Base-by-base conservation (phyloP, 441 rosid species). In the Codiaeum variegatum region DNA sequence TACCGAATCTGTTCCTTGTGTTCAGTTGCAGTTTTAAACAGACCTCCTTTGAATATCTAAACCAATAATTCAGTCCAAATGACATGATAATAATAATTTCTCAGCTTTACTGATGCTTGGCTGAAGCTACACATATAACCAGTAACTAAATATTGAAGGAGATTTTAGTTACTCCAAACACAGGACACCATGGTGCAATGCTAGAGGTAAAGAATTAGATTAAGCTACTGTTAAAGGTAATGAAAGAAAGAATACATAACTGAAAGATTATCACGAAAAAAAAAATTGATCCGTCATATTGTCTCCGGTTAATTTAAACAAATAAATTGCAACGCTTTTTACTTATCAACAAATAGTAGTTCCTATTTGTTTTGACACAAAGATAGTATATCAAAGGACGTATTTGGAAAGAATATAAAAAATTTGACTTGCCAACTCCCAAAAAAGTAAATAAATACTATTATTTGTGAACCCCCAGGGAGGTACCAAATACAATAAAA, bases 1-100 rank as follows among this genome's bases (percentile, higher is more conserved):
- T 95, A 92, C 66, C 99, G 94, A 72, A 88, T 90, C 79, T 95
- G 99, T 78, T 92, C 99, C 79, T 92, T 95, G 80, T 88, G 96
- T 78, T 94, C 99, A 36, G 98, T 94, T 66, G 98, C 99, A 76
- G 90, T 84, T 86, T 88, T 95, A 78, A 92, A 95, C 79, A 95
- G 78, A 15, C 99, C 93, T 24, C 98, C 98, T 81, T 95, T 95
- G 83, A 72, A 95, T 70, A 94, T 88, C 99, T 94, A 78, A 46
- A 62, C 4, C 75, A 58, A 54, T 73, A 24, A 75, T 34, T 51
- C 32, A 54, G n/a, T 44, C 31, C 40, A 64, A 46, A 42, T 42
- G 24, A 65, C 40, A 49, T 28, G 64, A 58, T 44, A 52, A 28
- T 52, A 44, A 52, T 24, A 55, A 66, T 46, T 31, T 9, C 5